phyloP scores from a whole-genome alignment of 306 rosid species.

The Macrotyloma uniflorum region DNA sequence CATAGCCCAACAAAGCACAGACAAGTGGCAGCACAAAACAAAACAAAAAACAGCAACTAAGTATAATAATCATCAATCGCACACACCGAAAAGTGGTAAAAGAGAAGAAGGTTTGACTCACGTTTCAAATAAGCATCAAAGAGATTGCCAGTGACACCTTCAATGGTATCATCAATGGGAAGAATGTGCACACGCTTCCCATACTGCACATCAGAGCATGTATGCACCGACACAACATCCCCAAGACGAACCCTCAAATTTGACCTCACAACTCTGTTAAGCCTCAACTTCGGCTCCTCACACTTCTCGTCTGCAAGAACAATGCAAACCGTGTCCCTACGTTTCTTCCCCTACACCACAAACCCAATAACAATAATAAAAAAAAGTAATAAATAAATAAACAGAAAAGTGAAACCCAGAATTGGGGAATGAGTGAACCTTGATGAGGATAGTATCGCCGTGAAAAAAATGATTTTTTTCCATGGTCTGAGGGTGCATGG shows the following conservation, averaged over 20 bases:
- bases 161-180: conserved; percentile 58
- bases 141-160: conserved; percentile 58
- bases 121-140: conserved; percentile 63
- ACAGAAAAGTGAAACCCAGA: not conserved
- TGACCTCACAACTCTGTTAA: conserved; percentile 61
- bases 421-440: conserved; percentile 27
- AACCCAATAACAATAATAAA: not conserved
- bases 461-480: conserved; percentile 56
- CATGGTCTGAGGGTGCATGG: conserved; percentile 57
- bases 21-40: not conserved
- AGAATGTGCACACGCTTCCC: conserved; percentile 55
- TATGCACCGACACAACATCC: conserved; percentile 61
- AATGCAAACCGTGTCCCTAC: conserved; percentile 54
- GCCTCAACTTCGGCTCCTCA: conserved; percentile 50
- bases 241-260: conserved; percentile 67
- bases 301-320: conserved; percentile 53
- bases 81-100: not conserved
- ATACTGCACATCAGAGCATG: conserved; percentile 54
- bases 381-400: not conserved
- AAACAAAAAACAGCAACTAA: not conserved
- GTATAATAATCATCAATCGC: not conserved
- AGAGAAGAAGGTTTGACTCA: conserved; percentile 24
- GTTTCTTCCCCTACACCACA: conserved; percentile 54
- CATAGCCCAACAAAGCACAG: not conserved
- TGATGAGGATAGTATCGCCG: conserved; percentile 58